Base-by-base conservation (phyloP, 495 filamentous ascomycete species). In the Sordaria brevicollis region DNA sequence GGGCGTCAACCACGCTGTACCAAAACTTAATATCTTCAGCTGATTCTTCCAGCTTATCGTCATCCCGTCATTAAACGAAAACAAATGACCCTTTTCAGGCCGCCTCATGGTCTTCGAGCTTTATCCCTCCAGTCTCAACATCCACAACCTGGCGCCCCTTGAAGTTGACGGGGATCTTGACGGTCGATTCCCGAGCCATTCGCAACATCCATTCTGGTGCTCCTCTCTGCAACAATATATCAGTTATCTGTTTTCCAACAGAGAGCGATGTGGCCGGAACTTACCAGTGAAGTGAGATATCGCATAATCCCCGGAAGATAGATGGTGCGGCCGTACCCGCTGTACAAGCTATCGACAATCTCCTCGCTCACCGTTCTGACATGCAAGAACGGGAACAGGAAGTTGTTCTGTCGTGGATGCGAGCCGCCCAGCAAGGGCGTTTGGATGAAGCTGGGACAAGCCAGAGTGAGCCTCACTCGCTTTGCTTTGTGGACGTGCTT, bases 321-420 rank as follows among this genome's bases (percentile, higher is more conserved):
- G 9, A 81, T 74, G 0, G 74, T 76, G 1, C 35, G 38, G 9
- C 81, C 78, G 19, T 77, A 74, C 3, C 78, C 77, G 67, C 77
- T 78, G 49, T 80, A 74, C 25, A 80, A 43, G 7, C 67, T 69
- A 62, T 79, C 71, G 0, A 79, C 78, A 67, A 83, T 76, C 0
- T 72, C 68, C 70, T 83, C 76, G 36, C 72, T 74, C 0, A 80
- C 80, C 5, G 79, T 79, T 41, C 80, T 77, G 3, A 79, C 73
- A 68, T 82, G 76, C 21, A 83, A 39, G n/a, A 81, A 34, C 34
- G 81, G 80, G 35, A 74, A 71, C 2, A 81, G 1, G 33, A 82
- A 81, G 9, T 70, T 71, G 3, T 79, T 71, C 66, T 79, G 74
- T 54, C 21, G 3, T 17, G 73, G 72, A 9, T 75, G 75, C 29